Evolutionary conservation across 768 basidiomycete genomes (phyloP), one percentile per base, ranked within the genome.

Genomic region (Imleria badia): DNA sequence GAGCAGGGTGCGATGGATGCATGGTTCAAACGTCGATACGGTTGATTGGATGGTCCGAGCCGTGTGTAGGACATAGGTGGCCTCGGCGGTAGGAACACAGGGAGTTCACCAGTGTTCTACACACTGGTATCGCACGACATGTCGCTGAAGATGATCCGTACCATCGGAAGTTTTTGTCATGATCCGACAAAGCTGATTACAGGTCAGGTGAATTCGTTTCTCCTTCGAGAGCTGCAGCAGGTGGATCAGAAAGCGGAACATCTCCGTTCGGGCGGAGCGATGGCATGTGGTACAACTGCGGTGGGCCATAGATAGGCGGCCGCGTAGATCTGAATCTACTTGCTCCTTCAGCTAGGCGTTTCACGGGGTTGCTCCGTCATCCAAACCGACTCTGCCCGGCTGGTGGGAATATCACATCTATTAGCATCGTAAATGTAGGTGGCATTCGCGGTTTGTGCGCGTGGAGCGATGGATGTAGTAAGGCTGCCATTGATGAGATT

Each of bases 391-490:
- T 15, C 22, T 19, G 3, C 13, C 38, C 38, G 35, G 22, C 8
- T 15, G 45, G 54, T 48, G 54, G 54, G 54, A 49, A 45, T n/a
- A 17, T 13, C n/a, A 9, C 11, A 22, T 46, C 48, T 17, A 41
- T 56, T 42, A 48, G 14, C 39, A 50, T 51, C 56, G 29, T 26
- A 29, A n/a, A 38, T 26, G 17, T 22, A 30, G 26, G 11, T 15
- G 31, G 48, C 9, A n/a, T 35, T 19, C 45, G 44, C 26, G 5
- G 54, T 43, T 49, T 58, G 40, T 51, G 53, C 51, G 51, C 14
- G 20, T 13, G 23, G 30, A n/a, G 39, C 33, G 15, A 23, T 39
- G 26, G 7, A 36, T 9, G 26, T 26, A 6, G 6, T 3, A 40
- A 42, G 30, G 9, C 5, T 20, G 15, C 19, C 13, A 29, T n/a